Base-by-base conservation (phyloP, 2,329 filamentous ascomycete genomes). In the Sporothrix dimorphospora region DNA sequence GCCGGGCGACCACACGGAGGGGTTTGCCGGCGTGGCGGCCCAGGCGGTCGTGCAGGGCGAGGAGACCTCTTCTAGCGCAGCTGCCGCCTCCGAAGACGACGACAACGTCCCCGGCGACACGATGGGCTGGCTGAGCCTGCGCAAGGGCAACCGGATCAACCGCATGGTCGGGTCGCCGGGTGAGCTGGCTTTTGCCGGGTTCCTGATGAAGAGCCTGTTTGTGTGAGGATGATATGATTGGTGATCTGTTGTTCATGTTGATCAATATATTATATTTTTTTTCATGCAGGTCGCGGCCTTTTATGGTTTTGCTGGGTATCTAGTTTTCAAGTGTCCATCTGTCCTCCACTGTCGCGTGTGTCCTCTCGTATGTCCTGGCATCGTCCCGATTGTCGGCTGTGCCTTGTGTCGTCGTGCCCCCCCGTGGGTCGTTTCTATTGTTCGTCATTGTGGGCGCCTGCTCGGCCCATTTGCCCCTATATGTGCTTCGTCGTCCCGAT, bases 401-500 rank as follows among this genome's bases (percentile, higher is more conserved):
- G 24, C 27, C 27, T 42, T 42, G 4, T 61, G 34, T 45, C 34
- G 9, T 40, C 34, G 2, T 38, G 6, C 19, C 55, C 19, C 55
- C 21, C 9, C 14, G n/a, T 53, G 12, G 24, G 16, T 40, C 42
- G n/a, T 8, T 24, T 42, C n/a, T 45, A 24, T 45, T 14, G 5
- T 38, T 4, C 34, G 38, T 45, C n/a, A 6, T n/a, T 11, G 14
- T 3, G 9, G 51, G 30, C 47, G 4, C 19, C 47, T 34, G 3
- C n/a, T n/a, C n/a, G n/a, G n/a, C 30, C 30, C 6, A 34, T 34
- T 3, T 34, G 47, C 47, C 45, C 5, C 67, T 81, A 89, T 75
- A 82, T 77, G 79, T 98, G 94, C 82, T 96, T 98, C 78, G 94
- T 94, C 70, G 90, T 90, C 72, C 93, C 93, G 77, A 98, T 92